Base-by-base conservation (phyloP, 108 stramenopile genomes). In the Hondaea fermentalgiana region DNA sequence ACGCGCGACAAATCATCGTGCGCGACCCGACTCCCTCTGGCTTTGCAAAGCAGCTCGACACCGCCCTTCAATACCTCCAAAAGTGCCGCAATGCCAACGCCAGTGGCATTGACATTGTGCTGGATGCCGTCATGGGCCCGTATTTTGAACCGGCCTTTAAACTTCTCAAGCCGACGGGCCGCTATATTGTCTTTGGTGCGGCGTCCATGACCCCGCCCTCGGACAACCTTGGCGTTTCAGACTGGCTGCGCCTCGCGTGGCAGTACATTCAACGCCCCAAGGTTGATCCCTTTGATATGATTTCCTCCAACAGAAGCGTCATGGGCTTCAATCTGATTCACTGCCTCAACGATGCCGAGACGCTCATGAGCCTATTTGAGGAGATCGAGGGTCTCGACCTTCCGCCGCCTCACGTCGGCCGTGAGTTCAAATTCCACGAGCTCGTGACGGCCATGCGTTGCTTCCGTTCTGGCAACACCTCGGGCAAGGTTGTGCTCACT, bases 241-340 rank as follows among this genome's bases (percentile, higher is more conserved):
- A 88, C n/a, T 88, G 88, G 88, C 47, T 45, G n/a, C 5, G 44
- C 8, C 88, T 88, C 29, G 60, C 60, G 12, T 44, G 58, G 88
- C 28, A 44, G 44, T 88, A 69, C 51, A 1, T 88, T 1, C 45
- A 14, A n/a, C n/a, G 88, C 43, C 88, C 88, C 43, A 60, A 16
- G n/a, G 88, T 69, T 21, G 88, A 88, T 23, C 64, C 88, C 44
- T 44, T 60, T 8, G 64, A 88, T 23, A 35, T 88, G 19, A 60
- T 53, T 16, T n/a, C 60, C 0, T 28, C 51, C 43, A 88, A 69
- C 59, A n/a, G 57, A 5, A 43, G 44, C 35, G 89, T 87, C 42
- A 72, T 83, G 17, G 89, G 89, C 23, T 89, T 89, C 87, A 87
- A 89, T 19, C 72, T 89, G 6, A 88, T 88, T 44, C 60, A 60